Evolutionary conservation across 768 basidiomycete species (phyloP).

Genomic region (Kwoniella dejecticola): DNA sequence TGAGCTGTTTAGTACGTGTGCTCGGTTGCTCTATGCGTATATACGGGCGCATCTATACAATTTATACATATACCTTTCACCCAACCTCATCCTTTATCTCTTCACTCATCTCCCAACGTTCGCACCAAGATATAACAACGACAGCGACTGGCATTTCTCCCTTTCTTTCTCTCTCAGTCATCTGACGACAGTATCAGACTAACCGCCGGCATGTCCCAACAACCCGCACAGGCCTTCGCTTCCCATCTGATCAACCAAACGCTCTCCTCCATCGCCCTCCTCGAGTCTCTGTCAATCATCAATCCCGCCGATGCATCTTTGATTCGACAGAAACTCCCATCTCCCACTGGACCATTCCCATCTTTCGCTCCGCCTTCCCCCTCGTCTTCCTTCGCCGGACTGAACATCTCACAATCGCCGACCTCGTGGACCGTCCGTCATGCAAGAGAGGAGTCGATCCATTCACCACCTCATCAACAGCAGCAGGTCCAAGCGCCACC

Average conservation of each 20-base stretch:
- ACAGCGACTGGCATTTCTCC: not conserved
- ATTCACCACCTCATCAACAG: slow-evolving; percentile 3
- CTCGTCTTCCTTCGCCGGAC: slow-evolving; percentile 14
- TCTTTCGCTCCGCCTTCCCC: slow-evolving; percentile 15
- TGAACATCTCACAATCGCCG: slow-evolving; percentile 17
- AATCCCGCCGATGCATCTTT: slow-evolving; percentile 35
- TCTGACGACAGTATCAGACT: not conserved
- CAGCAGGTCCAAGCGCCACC: slow-evolving; percentile 7
- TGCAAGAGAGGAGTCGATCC: slow-evolving; percentile 8
- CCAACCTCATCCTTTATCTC: slow-evolving; percentile 8
- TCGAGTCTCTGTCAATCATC: slow-evolving; percentile 41
- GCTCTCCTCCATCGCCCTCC: slow-evolving; percentile 33
- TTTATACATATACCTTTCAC: slow-evolving; percentile 9
- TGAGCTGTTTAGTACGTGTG: not conserved
- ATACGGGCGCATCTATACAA: not conserved
- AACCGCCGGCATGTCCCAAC: slow-evolving; percentile 15
- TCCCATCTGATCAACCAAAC: slow-evolving; percentile 47
- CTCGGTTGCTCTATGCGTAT: not conserved
- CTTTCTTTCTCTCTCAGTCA: not conserved
- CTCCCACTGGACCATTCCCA: slow-evolving; percentile 48
- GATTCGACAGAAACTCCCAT: slow-evolving; percentile 44
- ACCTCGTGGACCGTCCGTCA: slow-evolving; percentile 23
- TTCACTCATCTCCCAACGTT: not conserved
- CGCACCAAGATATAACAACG: not conserved
- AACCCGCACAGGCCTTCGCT: slow-evolving; percentile 33